phyloP scores from a whole-genome alignment of 495 filamentous ascomycete species.

The Penicillium parvum region DNA sequence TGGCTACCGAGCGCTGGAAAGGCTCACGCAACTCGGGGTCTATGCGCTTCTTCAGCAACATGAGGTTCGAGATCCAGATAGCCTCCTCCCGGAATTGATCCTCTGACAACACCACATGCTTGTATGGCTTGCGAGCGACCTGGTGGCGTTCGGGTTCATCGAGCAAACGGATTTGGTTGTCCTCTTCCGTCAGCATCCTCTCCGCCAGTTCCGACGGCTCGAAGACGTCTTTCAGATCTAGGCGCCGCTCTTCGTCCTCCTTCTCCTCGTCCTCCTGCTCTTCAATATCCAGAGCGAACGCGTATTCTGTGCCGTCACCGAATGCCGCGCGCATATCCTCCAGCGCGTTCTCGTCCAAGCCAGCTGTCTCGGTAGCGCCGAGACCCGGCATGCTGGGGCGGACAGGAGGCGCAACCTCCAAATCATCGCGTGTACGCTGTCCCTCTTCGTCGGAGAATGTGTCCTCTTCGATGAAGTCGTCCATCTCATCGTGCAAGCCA shows the following conservation, averaged over 20 bases:
- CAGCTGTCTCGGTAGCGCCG: conserved; percentile 62
- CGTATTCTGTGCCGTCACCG: conserved; percentile 90
- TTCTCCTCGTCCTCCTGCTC: conserved; percentile 64
- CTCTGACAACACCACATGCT: conserved; percentile 65
- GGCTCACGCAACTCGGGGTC: conserved; percentile 66
- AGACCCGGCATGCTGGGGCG: conserved; percentile 54
- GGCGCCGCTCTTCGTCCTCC: conserved; percentile 61
- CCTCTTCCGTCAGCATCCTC: conserved; percentile 90
- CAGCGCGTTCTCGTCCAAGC: conserved; percentile 83
- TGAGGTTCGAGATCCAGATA: conserved; percentile 80
- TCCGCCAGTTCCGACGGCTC: conserved; percentile 92
- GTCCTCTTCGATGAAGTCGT: conserved; percentile 96
- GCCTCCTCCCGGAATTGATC: conserved; percentile 87
- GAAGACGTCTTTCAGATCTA: conserved; percentile 97
- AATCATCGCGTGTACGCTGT: conserved; percentile 74
- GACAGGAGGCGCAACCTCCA: conserved; percentile 73
- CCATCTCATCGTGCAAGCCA: conserved; percentile 77
- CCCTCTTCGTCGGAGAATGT: conserved; percentile 83
- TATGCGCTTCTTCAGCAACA: conserved; percentile 79
- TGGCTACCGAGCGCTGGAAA: conserved; percentile 81
- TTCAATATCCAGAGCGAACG: conserved; percentile 84
- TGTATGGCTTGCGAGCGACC: conserved; percentile 81
- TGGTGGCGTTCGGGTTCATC: conserved; percentile 96
- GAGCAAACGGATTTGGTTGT: conserved; percentile 77
- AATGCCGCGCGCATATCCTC: conserved; percentile 96